These are phyloP conservation scores for Antarctomyces pellizariae DNA, from an alignment of 495 filamentous ascomycete genomes.

Conservation along the genomic window DNA sequence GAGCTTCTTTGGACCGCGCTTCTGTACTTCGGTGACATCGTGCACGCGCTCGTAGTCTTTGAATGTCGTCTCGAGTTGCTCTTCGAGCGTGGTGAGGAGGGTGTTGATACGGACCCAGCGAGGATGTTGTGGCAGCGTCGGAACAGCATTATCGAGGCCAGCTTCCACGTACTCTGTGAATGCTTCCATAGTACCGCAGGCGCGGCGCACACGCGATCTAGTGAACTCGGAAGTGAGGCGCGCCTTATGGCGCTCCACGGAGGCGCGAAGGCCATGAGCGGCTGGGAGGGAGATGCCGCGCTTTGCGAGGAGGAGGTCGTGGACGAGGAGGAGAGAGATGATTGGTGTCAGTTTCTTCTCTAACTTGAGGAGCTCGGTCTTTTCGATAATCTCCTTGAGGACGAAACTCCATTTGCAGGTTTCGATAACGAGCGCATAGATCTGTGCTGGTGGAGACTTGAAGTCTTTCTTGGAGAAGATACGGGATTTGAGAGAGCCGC, in stretches of 20 bases:
- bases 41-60: slow-evolving; percentile 25
- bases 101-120: slow-evolving; percentile 82
- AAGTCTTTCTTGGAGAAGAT: slow-evolving; percentile 46
- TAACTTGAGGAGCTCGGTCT: slow-evolving; percentile 36
- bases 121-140: slow-evolving; percentile 26
- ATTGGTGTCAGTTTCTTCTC: slow-evolving; percentile 77
- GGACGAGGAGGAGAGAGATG: slow-evolving; percentile 57
- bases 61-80: slow-evolving; percentile 49
- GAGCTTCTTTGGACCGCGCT: slow-evolving; percentile 12
- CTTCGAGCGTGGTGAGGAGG: slow-evolving; percentile 40
- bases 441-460: slow-evolving; percentile 54
- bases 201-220: slow-evolving; percentile 46
- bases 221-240: slow-evolving; percentile 62
- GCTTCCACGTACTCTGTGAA: slow-evolving; percentile 33
- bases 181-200: slow-evolving; percentile 36
- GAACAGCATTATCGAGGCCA: slow-evolving; percentile 7
- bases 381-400: slow-evolving; percentile 67
- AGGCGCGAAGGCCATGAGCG: slow-evolving; percentile 47
- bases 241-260: slow-evolving; percentile 61
- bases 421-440: slow-evolving; percentile 70
- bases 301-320: slow-evolving; percentile 69
- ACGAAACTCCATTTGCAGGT: slow-evolving; percentile 75
- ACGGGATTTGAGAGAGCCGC: slow-evolving; percentile 61
- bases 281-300: slow-evolving; percentile 54
- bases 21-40: slow-evolving; percentile 20